phyloP scores from a whole-genome alignment of 164 flowering plant genomes.

The Dillenia suffruticosa region DNA sequence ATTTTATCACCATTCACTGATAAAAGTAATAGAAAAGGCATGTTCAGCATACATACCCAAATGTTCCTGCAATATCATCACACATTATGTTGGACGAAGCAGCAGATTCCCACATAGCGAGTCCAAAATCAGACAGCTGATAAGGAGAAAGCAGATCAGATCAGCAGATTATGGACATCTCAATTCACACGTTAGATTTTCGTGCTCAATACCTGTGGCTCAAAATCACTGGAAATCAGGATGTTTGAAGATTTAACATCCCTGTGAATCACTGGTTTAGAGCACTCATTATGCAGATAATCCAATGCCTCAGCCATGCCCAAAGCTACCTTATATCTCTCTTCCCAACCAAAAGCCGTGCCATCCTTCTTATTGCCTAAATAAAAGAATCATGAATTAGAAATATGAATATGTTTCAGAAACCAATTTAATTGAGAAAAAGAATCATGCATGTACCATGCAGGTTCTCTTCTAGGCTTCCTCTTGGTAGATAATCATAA shows the following conservation, averaged over 20 bases:
- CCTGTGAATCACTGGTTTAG: constrained; percentile 79
- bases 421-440: too few relatives aligned
- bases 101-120: constrained; percentile 76
- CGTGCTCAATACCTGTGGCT: constrained; percentile 57
- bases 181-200: not conserved
- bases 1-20: not conserved
- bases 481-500: constrained; percentile 72
- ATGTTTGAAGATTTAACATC: constrained; percentile 97
- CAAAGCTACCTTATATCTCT: constrained; percentile 84
- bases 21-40: not conserved
- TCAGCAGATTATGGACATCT: constrained; percentile 1
- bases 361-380: constrained; percentile 43
- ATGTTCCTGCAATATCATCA: constrained; percentile 92
- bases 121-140: constrained; percentile 97
- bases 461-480: constrained; percentile 94
- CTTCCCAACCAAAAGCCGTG: constrained; percentile 65
- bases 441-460: constrained; percentile 44
- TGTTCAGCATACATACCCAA: constrained; percentile 57
- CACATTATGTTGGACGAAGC: constrained; percentile 63
- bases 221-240: constrained; percentile 80
- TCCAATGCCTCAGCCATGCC: constrained; percentile 92
- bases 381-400: not conserved
- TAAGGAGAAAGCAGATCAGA: constrained; percentile 6
- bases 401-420: too few relatives aligned
- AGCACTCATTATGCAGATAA: constrained; percentile 57